phyloP scores from a whole-genome alignment of 176 grass and related monocot genomes.

The barley (Hordeum vulgare) region DNA sequence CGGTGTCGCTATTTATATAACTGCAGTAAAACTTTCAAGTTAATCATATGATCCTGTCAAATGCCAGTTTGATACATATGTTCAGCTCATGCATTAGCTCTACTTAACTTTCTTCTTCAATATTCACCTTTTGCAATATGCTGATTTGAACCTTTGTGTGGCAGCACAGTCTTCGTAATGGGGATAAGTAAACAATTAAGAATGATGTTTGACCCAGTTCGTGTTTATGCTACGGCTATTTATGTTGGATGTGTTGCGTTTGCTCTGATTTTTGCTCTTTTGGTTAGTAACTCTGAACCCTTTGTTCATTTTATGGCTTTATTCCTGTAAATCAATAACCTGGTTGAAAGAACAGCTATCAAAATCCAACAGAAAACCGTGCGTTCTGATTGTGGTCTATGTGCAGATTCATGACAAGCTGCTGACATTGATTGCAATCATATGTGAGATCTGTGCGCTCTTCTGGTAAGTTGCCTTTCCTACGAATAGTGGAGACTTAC shows the following conservation, averaged over 20 bases:
- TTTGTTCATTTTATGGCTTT: background rate
- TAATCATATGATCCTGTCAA: background rate
- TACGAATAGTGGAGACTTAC: background rate
- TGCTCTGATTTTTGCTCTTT: slow-evolving; percentile 78
- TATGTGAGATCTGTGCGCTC: slow-evolving; percentile 79
- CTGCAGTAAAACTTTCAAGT: background rate
- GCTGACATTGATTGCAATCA: slow-evolving; percentile 68
- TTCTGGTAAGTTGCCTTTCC: slow-evolving; percentile 50
- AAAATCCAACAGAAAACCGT: background rate
- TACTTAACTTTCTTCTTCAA: background rate
- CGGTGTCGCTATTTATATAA: background rate
- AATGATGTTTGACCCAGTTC: slow-evolving; percentile 93
- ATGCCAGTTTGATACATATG: background rate
- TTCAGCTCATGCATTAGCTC: background rate
- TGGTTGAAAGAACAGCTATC: background rate
- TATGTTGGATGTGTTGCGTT: slow-evolving; percentile 72
- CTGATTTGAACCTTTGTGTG: slow-evolving; percentile 45
- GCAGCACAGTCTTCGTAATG: slow-evolving; percentile 87
- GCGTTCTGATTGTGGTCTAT: slow-evolving; percentile 9
- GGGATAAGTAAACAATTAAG: slow-evolving; percentile 58
- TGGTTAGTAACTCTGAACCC: slow-evolving; percentile 40
- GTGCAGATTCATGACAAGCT: slow-evolving; percentile 86
- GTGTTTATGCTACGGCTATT: slow-evolving; percentile 63
- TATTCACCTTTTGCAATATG: slow-evolving; percentile 2
- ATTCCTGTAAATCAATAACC: background rate